Evolutionary conservation across 1,139 yeast species (phyloP), one percentile per base, ranked within the genome.

Genomic region (Suhomyces atakaporum): DNA sequence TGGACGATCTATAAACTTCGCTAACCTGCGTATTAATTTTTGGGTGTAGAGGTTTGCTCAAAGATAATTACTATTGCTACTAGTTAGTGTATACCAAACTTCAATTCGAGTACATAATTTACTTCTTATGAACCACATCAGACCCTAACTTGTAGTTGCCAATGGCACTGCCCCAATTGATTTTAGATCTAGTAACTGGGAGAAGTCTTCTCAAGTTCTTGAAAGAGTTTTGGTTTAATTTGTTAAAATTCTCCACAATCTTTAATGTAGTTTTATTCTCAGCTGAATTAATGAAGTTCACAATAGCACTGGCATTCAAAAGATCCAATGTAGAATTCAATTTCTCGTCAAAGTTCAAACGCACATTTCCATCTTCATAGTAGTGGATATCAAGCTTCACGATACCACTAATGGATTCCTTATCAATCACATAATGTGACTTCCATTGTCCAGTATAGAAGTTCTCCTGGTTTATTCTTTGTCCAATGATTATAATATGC

Each of bases 91-190:
- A 18, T 18, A 18, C 7, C 20, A 18, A 6, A 18, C 8, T 18
- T 18, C 8, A 18, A 6, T 18, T 18, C 8, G 8, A 18, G 20
- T 18, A 18, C 20, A 18, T 18, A 18, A 18, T 15, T 26, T 21
- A 36, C 16, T 33, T 37, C 8, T 26, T 31, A 44, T 69, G 62
- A n/a, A 70, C 81, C 24, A 84, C 90, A 60, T 88, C 96, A 50
- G 84, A 82, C 13, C 97, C 97, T 35, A 90, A 70, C 54, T 89
- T 79, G 65, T 89, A 89, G 57, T 83, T 85, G 11, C 95, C 95
- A 52, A 89, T 87, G 12, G 96, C 89, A 55, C 79, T 85, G 27
- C 96, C 96, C 98, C 98, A 92, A 60, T 88, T 86, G 56, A 92
- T 84, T 62, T 85, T 89, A 11, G 96, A 77, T 56, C 96, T 76